phyloP scores from a whole-genome alignment of 768 basidiomycete genomes.

The Calvatia gigantea region DNA sequence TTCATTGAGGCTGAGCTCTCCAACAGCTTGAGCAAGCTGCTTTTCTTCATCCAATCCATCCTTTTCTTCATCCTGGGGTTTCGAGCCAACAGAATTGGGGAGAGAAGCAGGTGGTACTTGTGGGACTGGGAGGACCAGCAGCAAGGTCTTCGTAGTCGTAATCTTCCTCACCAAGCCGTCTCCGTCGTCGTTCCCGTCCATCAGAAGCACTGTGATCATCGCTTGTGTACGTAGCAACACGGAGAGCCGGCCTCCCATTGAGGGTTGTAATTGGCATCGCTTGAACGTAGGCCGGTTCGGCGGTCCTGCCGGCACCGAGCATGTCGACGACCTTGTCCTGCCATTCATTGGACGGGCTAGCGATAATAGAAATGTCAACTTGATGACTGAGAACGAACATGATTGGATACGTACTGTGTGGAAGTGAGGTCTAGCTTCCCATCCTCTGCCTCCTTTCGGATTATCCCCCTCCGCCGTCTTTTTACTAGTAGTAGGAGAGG shows the following conservation, averaged over 20 bases:
- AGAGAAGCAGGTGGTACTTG: conserved; percentile 7
- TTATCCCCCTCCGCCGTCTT: conserved; percentile 21
- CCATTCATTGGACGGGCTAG: conserved; percentile 83
- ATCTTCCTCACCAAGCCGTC: conserved; percentile 31
- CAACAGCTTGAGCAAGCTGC: conserved; percentile 65
- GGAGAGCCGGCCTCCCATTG: not conserved
- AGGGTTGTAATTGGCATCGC: not conserved
- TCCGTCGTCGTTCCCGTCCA: conserved; percentile 48
- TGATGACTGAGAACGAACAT: not conserved
- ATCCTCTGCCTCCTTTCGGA: conserved; percentile 15
- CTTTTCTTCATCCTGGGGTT: conserved; percentile 6
- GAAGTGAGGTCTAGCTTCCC: conserved; percentile 41
- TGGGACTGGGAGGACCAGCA: conserved; percentile 17
- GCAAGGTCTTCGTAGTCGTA: conserved; percentile 19
- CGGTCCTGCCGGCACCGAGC: conserved; percentile 26
- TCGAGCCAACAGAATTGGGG: not conserved
- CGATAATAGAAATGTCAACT: conserved; percentile 4
- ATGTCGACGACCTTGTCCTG: conserved; percentile 61
- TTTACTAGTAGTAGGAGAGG: conserved; percentile 16
- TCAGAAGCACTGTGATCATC: conserved; percentile 28
- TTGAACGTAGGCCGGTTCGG: conserved; percentile 5
- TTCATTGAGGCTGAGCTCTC: conserved; percentile 86
- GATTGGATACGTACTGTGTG: conserved; percentile 58
- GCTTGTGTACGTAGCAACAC: conserved; percentile 17
- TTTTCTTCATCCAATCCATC: conserved; percentile 34